These are phyloP conservation scores for Phytophthora idaei DNA, from an alignment of 352 stramenopile genomes.

Conservation along the genomic window DNA sequence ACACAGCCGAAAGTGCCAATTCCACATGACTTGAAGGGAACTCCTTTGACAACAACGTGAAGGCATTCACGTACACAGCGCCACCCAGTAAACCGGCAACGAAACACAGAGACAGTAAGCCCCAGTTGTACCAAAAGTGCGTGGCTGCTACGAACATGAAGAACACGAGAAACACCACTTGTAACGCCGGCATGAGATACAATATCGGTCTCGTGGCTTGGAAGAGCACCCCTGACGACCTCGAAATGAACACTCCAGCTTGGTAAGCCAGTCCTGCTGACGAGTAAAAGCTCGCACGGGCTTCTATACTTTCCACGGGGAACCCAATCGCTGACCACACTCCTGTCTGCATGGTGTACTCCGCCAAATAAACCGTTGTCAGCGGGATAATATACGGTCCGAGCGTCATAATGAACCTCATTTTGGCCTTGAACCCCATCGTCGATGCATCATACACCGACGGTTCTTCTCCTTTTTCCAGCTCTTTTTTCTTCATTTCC, in stretches of 20 bases:
- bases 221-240: slow-evolving; percentile 88
- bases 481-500: slow-evolving; percentile 13
- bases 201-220: slow-evolving; percentile 73
- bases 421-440: slow-evolving; percentile 61
- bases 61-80: slow-evolving; percentile 93
- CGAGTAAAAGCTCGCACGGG: slow-evolving; percentile 90
- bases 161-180: slow-evolving; percentile 86
- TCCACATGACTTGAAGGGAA: slow-evolving; percentile 74
- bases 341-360: slow-evolving; percentile 94
- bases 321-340: slow-evolving; percentile 95
- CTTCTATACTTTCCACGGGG: slow-evolving; percentile 70
- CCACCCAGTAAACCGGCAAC: slow-evolving; percentile 89
- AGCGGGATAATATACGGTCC: slow-evolving; percentile 92
- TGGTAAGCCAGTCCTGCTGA: slow-evolving; percentile 93
- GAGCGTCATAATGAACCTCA: slow-evolving; percentile 80
- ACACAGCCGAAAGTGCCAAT: slow-evolving; percentile 88
- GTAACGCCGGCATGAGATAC: slow-evolving; percentile 90
- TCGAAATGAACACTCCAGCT: slow-evolving; percentile 92
- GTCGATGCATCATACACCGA: slow-evolving; percentile 31
- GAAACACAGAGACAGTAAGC: slow-evolving; percentile 83
- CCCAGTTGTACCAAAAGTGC: slow-evolving; percentile 90
- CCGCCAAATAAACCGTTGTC: slow-evolving; percentile 92
- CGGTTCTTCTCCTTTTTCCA: slow-evolving; percentile 7
- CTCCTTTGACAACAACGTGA: slow-evolving; percentile 88
- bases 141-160: slow-evolving; percentile 85